Evolutionary conservation across 345 rosid genomes (phyloP).

Genomic region (Turnera subulata): DNA sequence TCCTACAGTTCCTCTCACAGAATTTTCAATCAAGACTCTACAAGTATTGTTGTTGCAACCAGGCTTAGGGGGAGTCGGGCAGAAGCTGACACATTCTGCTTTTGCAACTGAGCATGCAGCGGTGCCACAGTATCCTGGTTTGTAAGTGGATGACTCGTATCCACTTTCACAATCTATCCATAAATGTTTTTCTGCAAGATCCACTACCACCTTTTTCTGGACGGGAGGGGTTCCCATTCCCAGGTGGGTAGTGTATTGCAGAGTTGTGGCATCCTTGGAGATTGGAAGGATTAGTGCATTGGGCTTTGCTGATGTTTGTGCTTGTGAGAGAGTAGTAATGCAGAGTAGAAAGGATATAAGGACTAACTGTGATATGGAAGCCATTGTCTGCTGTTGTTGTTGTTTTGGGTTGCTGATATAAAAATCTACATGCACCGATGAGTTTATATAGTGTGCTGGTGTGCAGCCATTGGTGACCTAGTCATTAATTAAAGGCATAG

Average conservation of each 20-base stretch:
- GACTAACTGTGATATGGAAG: background rate
- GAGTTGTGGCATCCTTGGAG: conserved; percentile 21
- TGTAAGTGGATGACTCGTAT: conserved; percentile 14
- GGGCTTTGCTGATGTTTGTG: conserved; percentile 13
- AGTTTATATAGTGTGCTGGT: background rate
- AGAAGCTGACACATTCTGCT: conserved; percentile 1
- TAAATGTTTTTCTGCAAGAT: conserved; percentile 12
- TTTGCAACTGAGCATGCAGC: conserved; percentile 14
- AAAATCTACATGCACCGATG: background rate
- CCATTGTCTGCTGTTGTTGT: background rate
- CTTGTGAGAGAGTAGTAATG: background rate
- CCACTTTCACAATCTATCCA: conserved; percentile 12
- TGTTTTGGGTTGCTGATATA: background rate
- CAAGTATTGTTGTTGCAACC: conserved; percentile 19
- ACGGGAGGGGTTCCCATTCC: conserved; percentile 18
- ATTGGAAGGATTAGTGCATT: conserved; percentile 27
- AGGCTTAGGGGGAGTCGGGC: background rate
- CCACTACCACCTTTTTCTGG: background rate
- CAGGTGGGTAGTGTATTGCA: conserved; percentile 20
- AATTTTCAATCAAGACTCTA: background rate
- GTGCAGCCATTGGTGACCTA: background rate
- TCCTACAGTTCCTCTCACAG: background rate
- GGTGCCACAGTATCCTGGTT: conserved; percentile 9
- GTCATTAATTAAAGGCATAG: background rate
- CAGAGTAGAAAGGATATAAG: conserved; percentile 5